A percentile compares a stretch with the other conserved stretches of the same genome.
These are phyloP conservation scores for Malassezia caprae DNA, from an alignment of 1,284 basidiomycete species.

Conservation along the genomic window DNA sequence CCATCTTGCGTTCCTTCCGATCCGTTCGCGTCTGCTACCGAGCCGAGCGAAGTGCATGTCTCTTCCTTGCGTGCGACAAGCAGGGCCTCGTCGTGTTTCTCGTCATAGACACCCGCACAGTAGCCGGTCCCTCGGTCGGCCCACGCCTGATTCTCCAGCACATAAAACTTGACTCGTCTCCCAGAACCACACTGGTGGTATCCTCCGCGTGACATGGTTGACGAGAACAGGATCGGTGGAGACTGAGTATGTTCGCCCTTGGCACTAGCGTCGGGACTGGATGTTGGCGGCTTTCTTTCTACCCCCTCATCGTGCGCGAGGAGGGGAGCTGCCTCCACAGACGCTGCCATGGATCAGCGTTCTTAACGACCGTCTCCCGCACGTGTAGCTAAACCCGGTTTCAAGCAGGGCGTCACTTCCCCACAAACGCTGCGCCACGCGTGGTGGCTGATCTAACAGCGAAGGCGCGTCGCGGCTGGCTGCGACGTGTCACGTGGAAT, in stretches of 20 bases:
- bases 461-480: conserved; percentile 1
- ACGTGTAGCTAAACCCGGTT: not conserved
- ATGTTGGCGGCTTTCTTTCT: not conserved
- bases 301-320: not conserved
- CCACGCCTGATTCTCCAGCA: conserved; percentile 43
- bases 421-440: not conserved
- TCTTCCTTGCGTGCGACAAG: conserved; percentile 42
- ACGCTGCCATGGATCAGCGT: not conserved
- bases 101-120: conserved; percentile 47
- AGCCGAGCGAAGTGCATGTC: conserved; percentile 32
- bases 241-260: not conserved
- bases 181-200: conserved; percentile 47
- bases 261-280: not conserved
- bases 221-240: conserved; percentile 15
- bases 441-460: not conserved
- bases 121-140: conserved; percentile 44
- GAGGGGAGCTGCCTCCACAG: not conserved
- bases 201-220: conserved; percentile 37
- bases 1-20: conserved; percentile 48
- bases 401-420: not conserved
- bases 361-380: not conserved
- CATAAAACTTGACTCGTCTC: conserved; percentile 45
- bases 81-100: conserved; percentile 39
- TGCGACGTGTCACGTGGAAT: not conserved
- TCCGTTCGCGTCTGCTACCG: conserved; percentile 25